Evolutionary conservation across 129 eudicot species (phyloP).

Genomic region (Chrysanthemum seticuspe): DNA sequence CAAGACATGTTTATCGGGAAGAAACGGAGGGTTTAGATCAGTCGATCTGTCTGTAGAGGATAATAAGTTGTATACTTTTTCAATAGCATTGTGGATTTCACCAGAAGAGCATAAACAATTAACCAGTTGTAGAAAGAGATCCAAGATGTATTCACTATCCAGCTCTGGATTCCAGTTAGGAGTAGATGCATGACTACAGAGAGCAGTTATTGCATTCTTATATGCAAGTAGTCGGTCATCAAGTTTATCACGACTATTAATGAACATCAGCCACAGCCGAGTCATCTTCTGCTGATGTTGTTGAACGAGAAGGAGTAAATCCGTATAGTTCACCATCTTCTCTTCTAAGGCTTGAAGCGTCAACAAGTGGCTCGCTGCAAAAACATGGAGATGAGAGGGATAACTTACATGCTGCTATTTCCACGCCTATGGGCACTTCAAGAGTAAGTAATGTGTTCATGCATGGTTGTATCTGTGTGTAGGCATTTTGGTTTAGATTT

Average conservation of each 20-base stretch:
- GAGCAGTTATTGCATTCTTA: too few species aligned
- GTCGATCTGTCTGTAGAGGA: conserved; percentile 32
- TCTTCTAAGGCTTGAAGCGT: too few species aligned
- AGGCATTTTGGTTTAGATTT: too few species aligned
- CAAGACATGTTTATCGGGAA: conserved; percentile 52
- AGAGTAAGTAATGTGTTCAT: too few species aligned
- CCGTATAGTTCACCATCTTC: too few species aligned
- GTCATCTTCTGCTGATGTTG: too few species aligned
- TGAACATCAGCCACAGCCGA: conserved; percentile 78
- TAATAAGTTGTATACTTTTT: conserved; percentile 39
- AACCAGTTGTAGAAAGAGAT: conserved; percentile 63
- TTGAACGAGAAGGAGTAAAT: too few species aligned
- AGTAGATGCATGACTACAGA: conserved; percentile 44
- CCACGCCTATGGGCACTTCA: too few species aligned
- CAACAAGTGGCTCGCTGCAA: too few species aligned
- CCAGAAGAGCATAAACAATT: conserved; percentile 61
- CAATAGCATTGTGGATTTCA: conserved; percentile 44
- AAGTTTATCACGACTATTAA: conserved; percentile 57
- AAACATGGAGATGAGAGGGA: too few species aligned
- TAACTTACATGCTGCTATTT: too few species aligned
- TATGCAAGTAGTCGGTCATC: conserved; percentile 49
- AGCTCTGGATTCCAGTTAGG: conserved; percentile 26
- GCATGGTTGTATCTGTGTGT: too few species aligned
- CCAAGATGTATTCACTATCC: conserved; percentile 61
- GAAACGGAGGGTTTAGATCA: conserved; percentile 24